These are phyloP conservation scores for Emmonsia crescens DNA, from an alignment of 2,329 filamentous ascomycete genomes.

Conservation along the genomic window DNA sequence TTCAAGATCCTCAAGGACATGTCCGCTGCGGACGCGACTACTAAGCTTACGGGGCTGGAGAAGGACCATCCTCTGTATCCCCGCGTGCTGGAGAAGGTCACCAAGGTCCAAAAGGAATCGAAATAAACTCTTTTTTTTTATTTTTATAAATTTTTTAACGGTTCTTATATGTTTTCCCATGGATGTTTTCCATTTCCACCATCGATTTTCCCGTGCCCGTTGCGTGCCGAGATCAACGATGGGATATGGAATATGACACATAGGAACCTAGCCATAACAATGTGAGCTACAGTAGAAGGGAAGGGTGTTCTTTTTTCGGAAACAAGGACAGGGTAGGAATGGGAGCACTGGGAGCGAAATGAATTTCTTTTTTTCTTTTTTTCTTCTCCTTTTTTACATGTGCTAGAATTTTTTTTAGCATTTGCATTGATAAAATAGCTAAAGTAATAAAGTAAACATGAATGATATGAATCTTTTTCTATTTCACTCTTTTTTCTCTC, in stretches of 20 bases:
- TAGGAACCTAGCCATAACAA: neutral
- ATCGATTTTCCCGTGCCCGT: neutral
- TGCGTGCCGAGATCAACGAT: neutral
- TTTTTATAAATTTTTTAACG: neutral
- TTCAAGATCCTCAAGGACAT: slow-evolving; percentile 73
- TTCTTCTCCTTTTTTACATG: neutral
- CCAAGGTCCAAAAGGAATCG: slow-evolving; percentile 59
- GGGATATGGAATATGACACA: neutral
- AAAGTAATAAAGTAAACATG: neutral
- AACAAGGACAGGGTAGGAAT: neutral
- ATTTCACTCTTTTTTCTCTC: neutral
- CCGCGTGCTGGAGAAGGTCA: slow-evolving; percentile 64
- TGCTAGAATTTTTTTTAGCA: neutral
- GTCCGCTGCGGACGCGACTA: slow-evolving; percentile 61
- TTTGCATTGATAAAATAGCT: neutral
- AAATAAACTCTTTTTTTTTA: slow-evolving; percentile 20
- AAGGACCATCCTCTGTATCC: slow-evolving; percentile 65
- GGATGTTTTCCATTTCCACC: neutral
- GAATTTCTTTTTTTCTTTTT: neutral
- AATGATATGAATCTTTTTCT: slow-evolving; percentile 1
- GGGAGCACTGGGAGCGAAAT: neutral
- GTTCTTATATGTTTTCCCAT: neutral
- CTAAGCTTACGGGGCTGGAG: slow-evolving; percentile 72
- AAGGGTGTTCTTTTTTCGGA: neutral
- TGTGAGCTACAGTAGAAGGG: neutral